Conservation (phyloP, 2,329 filamentous ascomycete genomes). For the Colletotrichum costaricense region DNA sequence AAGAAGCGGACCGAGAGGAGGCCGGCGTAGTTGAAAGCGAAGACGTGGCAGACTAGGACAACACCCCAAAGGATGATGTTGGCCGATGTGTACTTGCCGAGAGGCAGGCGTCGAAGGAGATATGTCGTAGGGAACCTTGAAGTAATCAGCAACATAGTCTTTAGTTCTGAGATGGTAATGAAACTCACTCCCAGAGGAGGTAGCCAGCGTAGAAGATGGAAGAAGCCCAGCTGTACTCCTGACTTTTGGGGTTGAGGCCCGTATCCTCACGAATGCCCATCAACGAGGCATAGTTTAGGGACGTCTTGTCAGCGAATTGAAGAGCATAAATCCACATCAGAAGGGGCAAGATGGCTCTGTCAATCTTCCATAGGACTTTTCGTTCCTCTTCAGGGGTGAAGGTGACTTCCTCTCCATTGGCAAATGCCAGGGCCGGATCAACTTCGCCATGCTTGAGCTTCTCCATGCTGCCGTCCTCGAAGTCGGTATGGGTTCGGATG, state of each 20-base stretch:
- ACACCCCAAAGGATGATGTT: slow-evolving; percentile 55
- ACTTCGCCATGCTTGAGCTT: slow-evolving; percentile 26
- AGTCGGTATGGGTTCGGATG: slow-evolving; percentile 27
- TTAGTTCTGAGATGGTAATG: background rate
- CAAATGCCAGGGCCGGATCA: slow-evolving; percentile 30
- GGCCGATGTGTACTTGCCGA: slow-evolving; percentile 48
- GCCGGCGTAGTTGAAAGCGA: slow-evolving; percentile 38
- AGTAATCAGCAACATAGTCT: background rate
- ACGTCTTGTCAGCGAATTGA: slow-evolving; percentile 32
- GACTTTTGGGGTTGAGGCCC: slow-evolving; percentile 22
- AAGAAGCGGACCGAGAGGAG: slow-evolving; percentile 39
- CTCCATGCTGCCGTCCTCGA: slow-evolving; percentile 28
- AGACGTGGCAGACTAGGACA: slow-evolving; percentile 39
- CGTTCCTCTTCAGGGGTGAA: slow-evolving; percentile 32
- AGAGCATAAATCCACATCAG: slow-evolving; percentile 33
- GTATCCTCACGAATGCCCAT: slow-evolving; percentile 36
- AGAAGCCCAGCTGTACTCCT: slow-evolving; percentile 38
- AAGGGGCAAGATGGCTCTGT: slow-evolving; percentile 18
- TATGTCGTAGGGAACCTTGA: slow-evolving; percentile 49
- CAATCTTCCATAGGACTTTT: slow-evolving; percentile 20
- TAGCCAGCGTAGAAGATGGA: slow-evolving; percentile 40
- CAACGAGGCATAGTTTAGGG: slow-evolving; percentile 32
- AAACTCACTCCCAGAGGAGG: slow-evolving; percentile 37
- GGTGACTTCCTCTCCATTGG: slow-evolving; percentile 18
- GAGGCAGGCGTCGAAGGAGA: slow-evolving; percentile 45